A percentile compares a stretch with the other conserved stretches of the same genome.
These are phyloP conservation scores for Penicillium sp. DNA, from an alignment of 2,329 filamentous ascomycete genomes.

Conservation along the genomic window DNA sequence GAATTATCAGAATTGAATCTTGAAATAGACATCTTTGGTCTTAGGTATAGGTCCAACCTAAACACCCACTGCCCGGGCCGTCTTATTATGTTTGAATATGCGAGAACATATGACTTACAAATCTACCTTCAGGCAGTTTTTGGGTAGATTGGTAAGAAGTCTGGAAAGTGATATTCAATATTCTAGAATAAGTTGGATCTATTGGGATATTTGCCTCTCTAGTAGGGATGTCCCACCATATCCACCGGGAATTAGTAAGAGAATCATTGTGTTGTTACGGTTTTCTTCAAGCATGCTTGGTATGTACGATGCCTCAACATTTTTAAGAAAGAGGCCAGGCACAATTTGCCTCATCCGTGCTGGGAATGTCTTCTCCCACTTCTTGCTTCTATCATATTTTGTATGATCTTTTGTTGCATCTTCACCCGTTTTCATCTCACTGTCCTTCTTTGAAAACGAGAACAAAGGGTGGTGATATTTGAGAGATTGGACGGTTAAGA, in stretches of 20 bases:
- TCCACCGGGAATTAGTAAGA: conserved; percentile 22
- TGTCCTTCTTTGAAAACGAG: background rate
- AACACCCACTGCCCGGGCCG: too few relatives aligned
- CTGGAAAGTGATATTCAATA: too few relatives aligned
- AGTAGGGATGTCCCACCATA: conserved; percentile 19
- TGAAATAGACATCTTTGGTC: too few relatives aligned
- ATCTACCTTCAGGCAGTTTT: too few relatives aligned
- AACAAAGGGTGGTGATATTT: background rate
- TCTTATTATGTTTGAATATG: too few relatives aligned
- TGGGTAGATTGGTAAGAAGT: too few relatives aligned
- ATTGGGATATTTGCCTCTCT: conserved; percentile 24
- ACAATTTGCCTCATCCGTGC: conserved; percentile 25
- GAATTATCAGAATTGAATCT: too few relatives aligned
- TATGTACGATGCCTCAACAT: conserved; percentile 17
- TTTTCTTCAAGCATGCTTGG: conserved; percentile 22
- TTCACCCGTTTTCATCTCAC: background rate
- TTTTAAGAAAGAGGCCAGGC: background rate
- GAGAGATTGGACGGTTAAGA: background rate
- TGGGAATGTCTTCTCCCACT: conserved; percentile 16
- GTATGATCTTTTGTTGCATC: background rate
- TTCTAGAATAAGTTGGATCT: background rate
- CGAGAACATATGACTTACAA: too few relatives aligned
- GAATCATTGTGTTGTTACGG: conserved; percentile 25
- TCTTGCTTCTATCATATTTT: conserved; percentile 14
- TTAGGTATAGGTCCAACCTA: too few relatives aligned